These are phyloP conservation scores for Acrodontium crateriforme DNA, from an alignment of 2,329 filamentous ascomycete species.

Conservation along the genomic window DNA sequence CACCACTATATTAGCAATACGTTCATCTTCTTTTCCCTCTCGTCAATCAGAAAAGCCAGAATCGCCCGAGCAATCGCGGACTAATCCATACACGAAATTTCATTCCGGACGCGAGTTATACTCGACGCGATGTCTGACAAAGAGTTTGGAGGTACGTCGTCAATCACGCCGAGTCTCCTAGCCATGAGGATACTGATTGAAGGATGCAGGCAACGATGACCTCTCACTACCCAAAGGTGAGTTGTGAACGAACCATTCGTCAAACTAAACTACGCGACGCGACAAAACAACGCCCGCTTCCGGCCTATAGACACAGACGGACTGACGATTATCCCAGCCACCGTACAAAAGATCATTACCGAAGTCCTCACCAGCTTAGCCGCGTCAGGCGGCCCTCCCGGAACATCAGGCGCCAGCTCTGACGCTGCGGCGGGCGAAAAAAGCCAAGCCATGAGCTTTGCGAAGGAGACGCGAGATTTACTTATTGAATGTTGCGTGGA, in stretches of 20 bases:
- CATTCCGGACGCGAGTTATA: too few species aligned
- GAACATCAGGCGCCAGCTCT: too few species aligned
- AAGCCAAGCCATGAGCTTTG: slow-evolving; percentile 41
- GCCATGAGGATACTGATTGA: slow-evolving; percentile 1
- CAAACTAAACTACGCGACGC: too few species aligned
- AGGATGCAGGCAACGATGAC: slow-evolving; percentile 40
- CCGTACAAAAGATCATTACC: slow-evolving; percentile 72
- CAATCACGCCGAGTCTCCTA: not conserved
- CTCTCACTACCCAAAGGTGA: slow-evolving; percentile 46
- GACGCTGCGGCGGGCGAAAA: slow-evolving; percentile 3
- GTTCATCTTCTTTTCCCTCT: too few species aligned
- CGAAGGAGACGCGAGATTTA: slow-evolving; percentile 87
- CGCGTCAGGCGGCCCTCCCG: slow-evolving; percentile 25
- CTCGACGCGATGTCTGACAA: slow-evolving; percentile 37
- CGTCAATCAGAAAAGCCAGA: too few species aligned
- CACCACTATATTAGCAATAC: too few species aligned
- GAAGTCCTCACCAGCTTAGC: slow-evolving; percentile 72
- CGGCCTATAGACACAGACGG: too few species aligned
- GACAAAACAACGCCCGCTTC: too few species aligned
- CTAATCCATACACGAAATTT: too few species aligned
- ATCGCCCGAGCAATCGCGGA: too few species aligned
- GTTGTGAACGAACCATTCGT: too few species aligned
- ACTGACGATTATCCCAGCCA: too few species aligned
- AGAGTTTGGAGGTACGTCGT: slow-evolving; percentile 34
- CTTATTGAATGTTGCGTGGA: slow-evolving; percentile 98